Evolutionary conservation across 441 rosid species (phyloP), one percentile per base, ranked within the genome.

Genomic region (Melastoma candidum): DNA sequence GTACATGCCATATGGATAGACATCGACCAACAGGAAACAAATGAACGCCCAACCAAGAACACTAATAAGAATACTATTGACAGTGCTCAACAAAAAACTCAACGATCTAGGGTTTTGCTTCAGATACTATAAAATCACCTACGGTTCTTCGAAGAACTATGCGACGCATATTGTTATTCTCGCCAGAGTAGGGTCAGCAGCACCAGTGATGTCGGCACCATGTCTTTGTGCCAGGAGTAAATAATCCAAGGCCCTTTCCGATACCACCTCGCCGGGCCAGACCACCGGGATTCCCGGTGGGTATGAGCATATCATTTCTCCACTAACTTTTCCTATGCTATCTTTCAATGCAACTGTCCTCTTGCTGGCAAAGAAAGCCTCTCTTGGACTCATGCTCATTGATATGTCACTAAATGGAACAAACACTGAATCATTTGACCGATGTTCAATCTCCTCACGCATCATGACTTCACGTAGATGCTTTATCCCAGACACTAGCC

Each of bases 261-360:
- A 70, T 48, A 82, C 75, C 47, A 66, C 43, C 65, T 82, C 88
- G 3, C 84, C 85, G 0, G 81, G 85, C 46, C 73, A 61, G 62
- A 69, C 25, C 7, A 79, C 69, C 12, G 88, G 81, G 54, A 79
- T 82, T 51, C 88, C 85, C 0, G 82, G 84, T 3, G 85, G 88
- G 48, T 78, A 81, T 26, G 84, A 80, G 54, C 86, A 75, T 63
- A 80, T 63, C 11, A 80, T 75, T 68, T 80, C 83, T 54, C 86
- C 83, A 26, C 69, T 72, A 10, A 70, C 63, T 63, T 68, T 66
- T 26, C 78, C 83, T 39, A 78, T 48, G 58, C 83, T 61, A 54
- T 81, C 76, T 26, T 58, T 55, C 5, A 76, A 9, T 5, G 55
- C 41, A 58, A 71, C 75, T 56, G 66, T 69, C 68, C 60, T 69